Percentiles rank a stretch among this genome's conserved stretches.
Conservation (phyloP, 139 green algal genomes). For the Chlamydomonas incerta region DNA sequence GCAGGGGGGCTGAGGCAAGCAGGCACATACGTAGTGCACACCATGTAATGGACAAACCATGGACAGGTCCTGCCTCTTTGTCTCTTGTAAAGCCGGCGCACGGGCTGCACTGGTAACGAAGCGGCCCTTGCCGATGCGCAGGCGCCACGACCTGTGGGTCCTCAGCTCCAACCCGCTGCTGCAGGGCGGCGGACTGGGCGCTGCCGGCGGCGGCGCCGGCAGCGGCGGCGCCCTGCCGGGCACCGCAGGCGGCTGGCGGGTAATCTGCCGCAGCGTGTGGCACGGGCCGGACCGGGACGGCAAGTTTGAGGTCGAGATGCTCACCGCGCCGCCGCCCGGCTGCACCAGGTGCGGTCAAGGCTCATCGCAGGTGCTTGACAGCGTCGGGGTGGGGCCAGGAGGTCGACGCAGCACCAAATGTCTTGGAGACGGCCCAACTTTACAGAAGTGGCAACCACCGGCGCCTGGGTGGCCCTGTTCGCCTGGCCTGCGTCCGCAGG, state of each 20-base stretch:
- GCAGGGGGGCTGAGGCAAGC: too few relatives aligned
- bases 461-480: too few relatives aligned
- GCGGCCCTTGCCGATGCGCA: too few relatives aligned
- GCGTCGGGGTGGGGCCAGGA: too few relatives aligned
- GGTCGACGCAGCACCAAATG: too few relatives aligned
- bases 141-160: conserved; percentile 79
- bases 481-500: neutral
- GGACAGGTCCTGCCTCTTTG: too few relatives aligned
- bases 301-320: conserved; percentile 80
- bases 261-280: conserved; percentile 66
- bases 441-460: too few relatives aligned
- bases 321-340: conserved; percentile 33
- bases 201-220: neutral
- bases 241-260: neutral
- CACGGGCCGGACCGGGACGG: conserved; percentile 86
- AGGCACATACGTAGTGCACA: too few relatives aligned
- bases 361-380: neutral
- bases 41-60: too few relatives aligned
- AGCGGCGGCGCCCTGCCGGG: neutral
- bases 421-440: too few relatives aligned
- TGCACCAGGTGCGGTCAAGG: neutral
- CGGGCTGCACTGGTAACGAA: too few relatives aligned
- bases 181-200: neutral
- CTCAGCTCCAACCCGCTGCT: conserved; percentile 65
- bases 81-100: too few relatives aligned